A percentile compares a stretch with the other conserved stretches of the same genome.
phyloP scores from a whole-genome alignment of 371 early-diverging fungal genomes.

The Nematocida minor region DNA sequence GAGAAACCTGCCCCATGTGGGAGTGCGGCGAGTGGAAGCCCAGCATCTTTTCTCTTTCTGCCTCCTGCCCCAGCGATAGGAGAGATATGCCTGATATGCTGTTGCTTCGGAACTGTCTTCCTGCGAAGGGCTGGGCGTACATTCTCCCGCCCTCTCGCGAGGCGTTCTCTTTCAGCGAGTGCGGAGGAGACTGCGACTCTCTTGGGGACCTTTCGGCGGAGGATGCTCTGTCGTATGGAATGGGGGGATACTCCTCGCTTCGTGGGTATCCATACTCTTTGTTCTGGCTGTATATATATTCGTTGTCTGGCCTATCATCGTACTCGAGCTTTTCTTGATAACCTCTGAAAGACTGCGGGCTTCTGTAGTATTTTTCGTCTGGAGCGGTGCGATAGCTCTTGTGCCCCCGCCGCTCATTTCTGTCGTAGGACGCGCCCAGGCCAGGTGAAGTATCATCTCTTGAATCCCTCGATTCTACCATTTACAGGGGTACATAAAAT shows the following conservation, averaged over 20 bases:
- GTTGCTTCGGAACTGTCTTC: conserved; percentile 38
- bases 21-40: background rate
- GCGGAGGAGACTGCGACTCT: background rate
- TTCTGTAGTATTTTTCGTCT: conserved; percentile 26
- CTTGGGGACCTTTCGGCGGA: background rate
- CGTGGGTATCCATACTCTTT: conserved; percentile 29
- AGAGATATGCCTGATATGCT: conserved; percentile 24
- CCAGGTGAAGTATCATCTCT: conserved; percentile 24
- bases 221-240: background rate
- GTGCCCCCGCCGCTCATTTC: conserved; percentile 32
- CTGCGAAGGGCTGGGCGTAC: conserved; percentile 20
- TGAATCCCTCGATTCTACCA: conserved; percentile 34
- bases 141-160: conserved; percentile 9
- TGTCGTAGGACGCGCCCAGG: conserved; percentile 1
- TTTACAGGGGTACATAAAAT: conserved; percentile 48
- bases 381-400: background rate
- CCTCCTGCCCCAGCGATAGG: conserved; percentile 29
- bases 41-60: conserved; percentile 29
- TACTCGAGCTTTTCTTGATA: conserved; percentile 39
- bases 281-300: background rate
- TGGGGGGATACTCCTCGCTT: background rate
- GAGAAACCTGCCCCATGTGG: background rate
- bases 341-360: background rate
- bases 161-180: background rate
- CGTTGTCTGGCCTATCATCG: background rate